phyloP scores from a whole-genome alignment of 345 rosid species.

The Rhodamnia rubescens region DNA sequence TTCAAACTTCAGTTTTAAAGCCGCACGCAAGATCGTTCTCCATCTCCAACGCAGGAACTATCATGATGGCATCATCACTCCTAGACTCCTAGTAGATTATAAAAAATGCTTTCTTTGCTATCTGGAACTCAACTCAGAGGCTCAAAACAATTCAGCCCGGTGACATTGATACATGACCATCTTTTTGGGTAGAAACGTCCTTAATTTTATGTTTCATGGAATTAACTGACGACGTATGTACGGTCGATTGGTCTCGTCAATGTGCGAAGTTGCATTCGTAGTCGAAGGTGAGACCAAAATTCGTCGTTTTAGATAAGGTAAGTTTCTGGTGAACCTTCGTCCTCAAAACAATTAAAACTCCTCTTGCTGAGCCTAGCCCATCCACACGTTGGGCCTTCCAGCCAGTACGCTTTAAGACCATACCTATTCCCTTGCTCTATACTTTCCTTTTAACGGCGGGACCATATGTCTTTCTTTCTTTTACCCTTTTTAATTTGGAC shows the following conservation, averaged over 20 bases:
- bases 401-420: background rate
- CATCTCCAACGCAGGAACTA: background rate
- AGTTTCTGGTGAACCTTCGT: background rate
- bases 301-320: accelerated
- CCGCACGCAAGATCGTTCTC: too few relatives aligned
- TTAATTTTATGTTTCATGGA: background rate
- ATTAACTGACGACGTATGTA: background rate
- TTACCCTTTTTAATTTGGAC: background rate
- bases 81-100: background rate
- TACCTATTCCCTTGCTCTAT: background rate
- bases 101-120: background rate
- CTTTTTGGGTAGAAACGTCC: background rate
- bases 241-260: accelerated
- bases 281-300: background rate
- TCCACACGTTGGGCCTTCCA: background rate
- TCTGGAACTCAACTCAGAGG: background rate
- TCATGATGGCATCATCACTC: background rate
- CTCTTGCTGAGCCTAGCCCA: background rate
- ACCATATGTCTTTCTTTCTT: background rate
- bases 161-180: background rate
- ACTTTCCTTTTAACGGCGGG: background rate
- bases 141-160: background rate
- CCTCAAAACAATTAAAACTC: background rate
- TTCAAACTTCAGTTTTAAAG: too few relatives aligned
- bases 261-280: accelerated